A percentile compares a stretch with the other conserved stretches of the same genome.
These are phyloP conservation scores for Pseudoperonospora humuli DNA, from an alignment of 352 stramenopile genomes.

Conservation along the genomic window DNA sequence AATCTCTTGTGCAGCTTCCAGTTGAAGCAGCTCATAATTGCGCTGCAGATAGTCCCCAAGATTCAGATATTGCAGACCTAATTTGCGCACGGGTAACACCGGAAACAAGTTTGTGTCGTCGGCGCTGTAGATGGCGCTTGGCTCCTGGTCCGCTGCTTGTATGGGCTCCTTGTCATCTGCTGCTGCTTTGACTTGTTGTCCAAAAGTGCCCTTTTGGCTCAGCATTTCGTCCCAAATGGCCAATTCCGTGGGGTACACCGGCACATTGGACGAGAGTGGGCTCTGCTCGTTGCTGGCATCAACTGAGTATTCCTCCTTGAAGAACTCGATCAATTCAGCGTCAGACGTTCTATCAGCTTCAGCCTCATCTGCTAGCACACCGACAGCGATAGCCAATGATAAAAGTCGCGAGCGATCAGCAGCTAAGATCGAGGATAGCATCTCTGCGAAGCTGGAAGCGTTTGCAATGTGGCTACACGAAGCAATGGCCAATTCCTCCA, in stretches of 20 bases:
- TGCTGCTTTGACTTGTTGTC: not conserved
- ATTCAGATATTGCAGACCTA: constrained; percentile 94
- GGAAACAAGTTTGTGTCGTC: constrained; percentile 32
- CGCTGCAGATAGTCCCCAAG: constrained; percentile 91
- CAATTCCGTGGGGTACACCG: constrained; percentile 79
- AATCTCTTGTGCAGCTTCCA: constrained; percentile 87
- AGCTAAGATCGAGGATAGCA: constrained; percentile 28
- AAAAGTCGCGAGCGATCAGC: constrained; percentile 27
- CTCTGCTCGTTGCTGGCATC: constrained; percentile 7
- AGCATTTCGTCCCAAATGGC: constrained; percentile 81
- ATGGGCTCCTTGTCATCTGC: constrained; percentile 8
- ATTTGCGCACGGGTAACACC: constrained; percentile 87
- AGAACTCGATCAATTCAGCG: constrained; percentile 39
- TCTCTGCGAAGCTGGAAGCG: constrained; percentile 31
- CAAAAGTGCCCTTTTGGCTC: constrained; percentile 5
- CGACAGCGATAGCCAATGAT: constrained; percentile 34
- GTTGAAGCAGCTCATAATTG: constrained; percentile 86
- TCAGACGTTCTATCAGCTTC: constrained; percentile 27
- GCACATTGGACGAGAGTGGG: constrained; percentile 11
- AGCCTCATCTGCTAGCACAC: constrained; percentile 33
- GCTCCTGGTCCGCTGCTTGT: not conserved
- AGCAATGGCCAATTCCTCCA: constrained; percentile 60
- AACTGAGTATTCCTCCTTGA: constrained; percentile 53
- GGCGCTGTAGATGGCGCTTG: constrained; percentile 29
- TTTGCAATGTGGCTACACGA: constrained; percentile 44